These are phyloP conservation scores for Phialocephala subalpina DNA, from an alignment of 2,329 filamentous ascomycete genomes.

Conservation along the genomic window DNA sequence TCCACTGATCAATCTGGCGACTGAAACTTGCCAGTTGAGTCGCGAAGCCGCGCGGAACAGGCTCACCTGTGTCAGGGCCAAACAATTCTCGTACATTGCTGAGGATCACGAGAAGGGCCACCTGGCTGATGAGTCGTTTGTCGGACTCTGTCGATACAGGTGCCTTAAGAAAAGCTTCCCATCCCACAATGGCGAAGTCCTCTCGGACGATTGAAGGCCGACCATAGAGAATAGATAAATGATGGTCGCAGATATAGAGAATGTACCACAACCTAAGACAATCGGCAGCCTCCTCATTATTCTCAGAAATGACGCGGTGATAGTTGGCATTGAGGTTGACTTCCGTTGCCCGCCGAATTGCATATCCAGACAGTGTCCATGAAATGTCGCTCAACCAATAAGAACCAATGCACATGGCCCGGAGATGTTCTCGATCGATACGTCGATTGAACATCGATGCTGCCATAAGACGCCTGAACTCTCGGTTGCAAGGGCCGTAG, in stretches of 20 bases:
- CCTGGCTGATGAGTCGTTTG: neutral
- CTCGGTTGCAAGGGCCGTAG: neutral
- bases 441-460: neutral
- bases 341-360: neutral
- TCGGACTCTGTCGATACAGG: neutral
- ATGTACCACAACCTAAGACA: constrained; percentile 3
- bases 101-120: neutral
- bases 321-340: neutral
- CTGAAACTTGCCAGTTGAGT: neutral
- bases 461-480: neutral
- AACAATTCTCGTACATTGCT: neutral
- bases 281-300: neutral
- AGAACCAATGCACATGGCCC: neutral
- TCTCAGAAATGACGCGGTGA: neutral
- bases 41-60: neutral
- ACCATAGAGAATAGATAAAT: neutral
- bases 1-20: constrained; percentile 1
- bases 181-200: neutral
- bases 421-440: neutral
- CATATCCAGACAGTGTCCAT: neutral
- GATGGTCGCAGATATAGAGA: constrained; percentile 5
- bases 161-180: neutral
- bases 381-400: neutral
- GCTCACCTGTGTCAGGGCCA: neutral
- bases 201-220: neutral